A percentile compares a stretch with the other conserved stretches of the same genome.
Conservation (phyloP, 2,329 filamentous ascomycete genomes). For the Pyricularia pennisetigena region DNA sequence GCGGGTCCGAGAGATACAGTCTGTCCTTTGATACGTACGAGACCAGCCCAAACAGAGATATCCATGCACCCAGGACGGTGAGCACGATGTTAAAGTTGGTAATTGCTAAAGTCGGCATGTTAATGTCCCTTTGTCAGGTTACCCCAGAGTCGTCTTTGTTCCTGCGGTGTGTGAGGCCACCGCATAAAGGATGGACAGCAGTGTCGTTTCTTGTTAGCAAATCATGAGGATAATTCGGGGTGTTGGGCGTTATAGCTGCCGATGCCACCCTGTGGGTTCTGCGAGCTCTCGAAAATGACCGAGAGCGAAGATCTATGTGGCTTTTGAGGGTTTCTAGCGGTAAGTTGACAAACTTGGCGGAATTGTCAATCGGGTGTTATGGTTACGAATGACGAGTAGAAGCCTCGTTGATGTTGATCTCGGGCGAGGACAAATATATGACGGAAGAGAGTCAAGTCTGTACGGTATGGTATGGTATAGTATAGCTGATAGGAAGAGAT, state of each 20-base stretch:
- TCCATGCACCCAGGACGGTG: conserved; percentile 73
- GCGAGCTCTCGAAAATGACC: neutral
- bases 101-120: conserved; percentile 29
- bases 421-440: neutral
- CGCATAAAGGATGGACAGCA: neutral
- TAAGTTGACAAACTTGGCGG: neutral
- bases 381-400: neutral
- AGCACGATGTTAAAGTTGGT: conserved; percentile 80
- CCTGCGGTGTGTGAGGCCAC: neutral
- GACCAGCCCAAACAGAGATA: conserved; percentile 82
- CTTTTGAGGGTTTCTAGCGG: neutral
- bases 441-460: neutral
- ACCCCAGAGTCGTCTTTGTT: neutral
- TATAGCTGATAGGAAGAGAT: neutral
- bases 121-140: conserved; percentile 8
- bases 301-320: neutral
- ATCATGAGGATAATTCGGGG: neutral
- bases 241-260: neutral
- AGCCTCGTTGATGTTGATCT: neutral
- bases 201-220: neutral
- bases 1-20: conserved; percentile 82
- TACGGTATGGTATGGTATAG: neutral
- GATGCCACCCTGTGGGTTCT: neutral
- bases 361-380: too few relatives aligned
- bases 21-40: conserved; percentile 85